These are phyloP conservation scores for Tricholoma matsutake DNA, from an alignment of 768 basidiomycete species.

Conservation along the genomic window DNA sequence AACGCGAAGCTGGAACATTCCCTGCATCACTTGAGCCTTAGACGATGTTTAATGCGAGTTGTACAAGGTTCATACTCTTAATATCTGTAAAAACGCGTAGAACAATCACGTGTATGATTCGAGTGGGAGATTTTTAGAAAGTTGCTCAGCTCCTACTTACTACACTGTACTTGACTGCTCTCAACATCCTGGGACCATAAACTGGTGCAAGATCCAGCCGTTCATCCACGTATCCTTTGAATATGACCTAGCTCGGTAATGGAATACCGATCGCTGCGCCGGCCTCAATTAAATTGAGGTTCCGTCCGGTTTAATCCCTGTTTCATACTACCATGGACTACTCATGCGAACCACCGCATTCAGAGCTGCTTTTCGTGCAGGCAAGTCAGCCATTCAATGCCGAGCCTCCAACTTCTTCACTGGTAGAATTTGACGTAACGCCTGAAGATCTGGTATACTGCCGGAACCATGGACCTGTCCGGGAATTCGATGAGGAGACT, in stretches of 20 bases:
- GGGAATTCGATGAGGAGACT: constrained; percentile 44
- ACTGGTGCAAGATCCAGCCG: too few species aligned
- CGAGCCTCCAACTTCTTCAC: constrained; percentile 53
- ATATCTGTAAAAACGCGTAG: neutral
- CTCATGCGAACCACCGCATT: constrained; percentile 46
- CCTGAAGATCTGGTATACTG: constrained; percentile 66
- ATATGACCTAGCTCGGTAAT: neutral
- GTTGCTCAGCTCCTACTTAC: too few species aligned
- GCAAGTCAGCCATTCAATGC: constrained; percentile 62
- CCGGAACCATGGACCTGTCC: constrained; percentile 67
- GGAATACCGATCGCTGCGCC: neutral
- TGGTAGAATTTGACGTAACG: constrained; percentile 58
- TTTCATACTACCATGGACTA: constrained; percentile 41
- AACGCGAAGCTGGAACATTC: constrained; percentile 91
- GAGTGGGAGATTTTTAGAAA: too few species aligned
- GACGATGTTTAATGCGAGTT: constrained; percentile 7
- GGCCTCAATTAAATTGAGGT: neutral
- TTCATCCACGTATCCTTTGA: too few species aligned
- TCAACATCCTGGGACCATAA: too few species aligned
- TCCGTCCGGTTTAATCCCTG: constrained; percentile 10
- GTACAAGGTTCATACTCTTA: neutral
- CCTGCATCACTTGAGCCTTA: constrained; percentile 80
- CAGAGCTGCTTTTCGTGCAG: constrained; percentile 43
- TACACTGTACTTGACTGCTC: too few species aligned
- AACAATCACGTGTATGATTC: neutral